These are phyloP conservation scores for Scedosporium minutisporum DNA, from an alignment of 2,329 filamentous ascomycete species.

Conservation along the genomic window DNA sequence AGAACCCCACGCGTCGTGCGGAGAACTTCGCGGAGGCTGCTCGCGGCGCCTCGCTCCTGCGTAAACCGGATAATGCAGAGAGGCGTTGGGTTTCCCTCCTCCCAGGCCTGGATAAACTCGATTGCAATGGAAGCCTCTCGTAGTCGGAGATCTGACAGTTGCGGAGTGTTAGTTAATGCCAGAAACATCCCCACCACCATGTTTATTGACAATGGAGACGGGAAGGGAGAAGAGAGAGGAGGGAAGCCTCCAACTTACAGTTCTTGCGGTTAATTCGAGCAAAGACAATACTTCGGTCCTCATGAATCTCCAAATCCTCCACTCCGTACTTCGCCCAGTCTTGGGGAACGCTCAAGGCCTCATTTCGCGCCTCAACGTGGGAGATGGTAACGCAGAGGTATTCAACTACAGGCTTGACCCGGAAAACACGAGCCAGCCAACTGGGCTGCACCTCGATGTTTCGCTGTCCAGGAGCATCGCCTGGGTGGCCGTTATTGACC, in stretches of 20 bases:
- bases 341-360: conserved; percentile 63
- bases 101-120: conserved; percentile 81
- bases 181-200: too few species aligned
- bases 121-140: conserved; percentile 82
- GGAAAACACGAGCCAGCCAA: conserved; percentile 83
- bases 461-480: conserved; percentile 21
- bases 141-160: conserved; percentile 58
- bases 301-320: conserved; percentile 67
- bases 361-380: conserved; percentile 60
- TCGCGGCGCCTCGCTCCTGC: conserved; percentile 84
- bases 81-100: conserved; percentile 67
- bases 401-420: conserved; percentile 72
- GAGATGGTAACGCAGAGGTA: conserved; percentile 67
- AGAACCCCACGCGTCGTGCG: conserved; percentile 66
- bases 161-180: not conserved
- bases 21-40: conserved; percentile 76
- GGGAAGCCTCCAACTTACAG: conserved; percentile 47
- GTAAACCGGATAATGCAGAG: conserved; percentile 78
- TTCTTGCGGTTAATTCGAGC: conserved; percentile 69
- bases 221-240: too few species aligned
- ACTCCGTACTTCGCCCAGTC: conserved; percentile 82
- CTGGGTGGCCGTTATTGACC: not conserved
- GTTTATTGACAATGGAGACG: not conserved
- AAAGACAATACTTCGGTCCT: conserved; percentile 68
- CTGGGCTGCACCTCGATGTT: conserved; percentile 63